A percentile compares a stretch with the other conserved stretches of the same genome.
Conservation (phyloP, 106 monocot species). For the Dioscorea zingiberensis region DNA sequence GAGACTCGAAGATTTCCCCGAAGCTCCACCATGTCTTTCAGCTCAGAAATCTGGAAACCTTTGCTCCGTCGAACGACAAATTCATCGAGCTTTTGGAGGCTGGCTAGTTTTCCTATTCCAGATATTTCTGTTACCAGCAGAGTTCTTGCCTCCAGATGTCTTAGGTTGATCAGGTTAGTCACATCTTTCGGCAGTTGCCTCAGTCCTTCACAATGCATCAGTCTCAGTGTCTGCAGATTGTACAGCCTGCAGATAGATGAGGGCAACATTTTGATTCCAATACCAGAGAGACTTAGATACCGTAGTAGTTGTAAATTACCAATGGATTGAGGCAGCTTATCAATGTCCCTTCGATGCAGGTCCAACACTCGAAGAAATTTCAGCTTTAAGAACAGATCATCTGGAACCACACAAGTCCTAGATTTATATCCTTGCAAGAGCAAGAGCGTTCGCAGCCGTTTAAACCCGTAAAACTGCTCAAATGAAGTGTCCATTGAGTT, state of each 20-base stretch:
- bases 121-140: neutral
- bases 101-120: slow-evolving; percentile 27
- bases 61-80: slow-evolving; percentile 17
- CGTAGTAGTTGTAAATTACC: slow-evolving; percentile 16
- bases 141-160: slow-evolving; percentile 15
- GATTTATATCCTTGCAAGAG: slow-evolving; percentile 11
- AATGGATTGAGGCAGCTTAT: slow-evolving; percentile 19
- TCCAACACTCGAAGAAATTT: slow-evolving; percentile 26
- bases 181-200: slow-evolving; percentile 7
- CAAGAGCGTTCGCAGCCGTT: slow-evolving; percentile 15
- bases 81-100: slow-evolving; percentile 34
- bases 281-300: slow-evolving; percentile 11
- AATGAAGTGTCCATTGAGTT: slow-evolving; percentile 5
- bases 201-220: slow-evolving; percentile 1
- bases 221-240: slow-evolving; percentile 15
- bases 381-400: slow-evolving; percentile 10
- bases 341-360: slow-evolving; percentile 12
- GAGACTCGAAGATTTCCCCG: slow-evolving; percentile 26
- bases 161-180: slow-evolving; percentile 11
- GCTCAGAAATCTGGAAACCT: slow-evolving; percentile 28
- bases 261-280: slow-evolving; percentile 5
- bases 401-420: slow-evolving; percentile 9
- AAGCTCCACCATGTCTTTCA: slow-evolving; percentile 31
- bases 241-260: slow-evolving; percentile 8
- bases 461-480: slow-evolving; percentile 6